phyloP scores from a whole-genome alignment of 441 rosid species.

The Daphne laureola region DNA sequence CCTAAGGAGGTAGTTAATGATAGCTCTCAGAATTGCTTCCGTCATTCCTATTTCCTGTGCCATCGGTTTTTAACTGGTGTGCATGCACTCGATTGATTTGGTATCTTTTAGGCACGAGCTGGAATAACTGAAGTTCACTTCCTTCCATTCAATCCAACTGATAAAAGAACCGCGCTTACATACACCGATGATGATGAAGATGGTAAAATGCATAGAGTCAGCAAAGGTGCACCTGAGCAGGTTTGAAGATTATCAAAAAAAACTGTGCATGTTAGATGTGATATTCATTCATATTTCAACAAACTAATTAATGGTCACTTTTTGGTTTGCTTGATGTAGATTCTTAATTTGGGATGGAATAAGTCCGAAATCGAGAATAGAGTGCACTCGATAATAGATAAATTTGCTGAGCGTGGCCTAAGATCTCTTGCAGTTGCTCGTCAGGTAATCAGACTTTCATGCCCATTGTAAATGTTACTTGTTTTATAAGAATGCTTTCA shows the following conservation, averaged over 20 bases:
- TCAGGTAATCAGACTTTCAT: constrained; percentile 26
- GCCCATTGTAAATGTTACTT: neutral
- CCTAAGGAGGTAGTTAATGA: constrained; percentile 45
- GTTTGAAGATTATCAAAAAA: constrained; percentile 14
- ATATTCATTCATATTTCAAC: neutral
- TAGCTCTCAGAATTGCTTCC: neutral
- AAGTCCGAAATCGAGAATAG: constrained; percentile 32
- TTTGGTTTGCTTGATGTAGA: constrained; percentile 21
- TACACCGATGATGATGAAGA: constrained; percentile 27
- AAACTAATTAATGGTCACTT: constrained; percentile 1
- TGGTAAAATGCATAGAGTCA: constrained; percentile 51
- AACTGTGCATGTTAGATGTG: constrained; percentile 3
- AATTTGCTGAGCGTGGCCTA: constrained; percentile 64
- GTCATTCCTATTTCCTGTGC: neutral
- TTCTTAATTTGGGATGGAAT: constrained; percentile 40
- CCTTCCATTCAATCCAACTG: constrained; percentile 53
- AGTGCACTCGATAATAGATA: constrained; percentile 65
- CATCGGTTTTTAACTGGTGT: constrained; percentile 1
- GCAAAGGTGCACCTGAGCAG: constrained; percentile 70
- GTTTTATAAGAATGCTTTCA: constrained; percentile 1
- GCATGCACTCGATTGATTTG: constrained; percentile 6
- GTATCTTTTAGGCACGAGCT: constrained; percentile 35
- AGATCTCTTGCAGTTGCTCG: constrained; percentile 73
- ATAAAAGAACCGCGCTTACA: constrained; percentile 57
- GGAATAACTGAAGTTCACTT: constrained; percentile 53